phyloP scores from a whole-genome alignment of 371 early-diverging fungal species.

The Rhizomucor pusillus region DNA sequence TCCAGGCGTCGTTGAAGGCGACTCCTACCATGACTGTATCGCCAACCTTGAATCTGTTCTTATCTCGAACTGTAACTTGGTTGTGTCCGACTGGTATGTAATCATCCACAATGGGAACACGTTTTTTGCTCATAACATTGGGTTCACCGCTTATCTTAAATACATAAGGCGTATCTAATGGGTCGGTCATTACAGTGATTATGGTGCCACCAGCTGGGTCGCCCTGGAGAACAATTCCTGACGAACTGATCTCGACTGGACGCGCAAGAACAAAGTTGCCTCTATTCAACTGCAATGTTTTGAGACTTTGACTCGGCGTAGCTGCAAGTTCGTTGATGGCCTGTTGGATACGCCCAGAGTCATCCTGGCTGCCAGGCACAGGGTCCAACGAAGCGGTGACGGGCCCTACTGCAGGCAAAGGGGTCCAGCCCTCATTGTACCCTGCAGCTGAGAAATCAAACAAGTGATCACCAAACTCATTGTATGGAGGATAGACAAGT shows the following conservation, averaged over 20 bases:
- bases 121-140: slow-evolving; percentile 24
- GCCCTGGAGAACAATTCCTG: slow-evolving; percentile 46
- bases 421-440: slow-evolving; percentile 44
- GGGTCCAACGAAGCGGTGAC: slow-evolving; percentile 22
- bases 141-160: slow-evolving; percentile 20
- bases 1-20: slow-evolving; percentile 39
- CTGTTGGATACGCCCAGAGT: slow-evolving; percentile 37
- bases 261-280: slow-evolving; percentile 34
- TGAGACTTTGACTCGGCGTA: slow-evolving; percentile 20
- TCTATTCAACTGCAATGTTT: slow-evolving; percentile 31
- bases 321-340: slow-evolving; percentile 29
- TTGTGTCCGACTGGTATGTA: slow-evolving; percentile 37
- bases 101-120: slow-evolving; percentile 31
- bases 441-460: slow-evolving; percentile 50
- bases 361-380: slow-evolving; percentile 22
- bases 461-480: slow-evolving; percentile 39
- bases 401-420: slow-evolving; percentile 15
- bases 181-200: slow-evolving; percentile 26
- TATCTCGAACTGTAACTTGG: slow-evolving; percentile 13
- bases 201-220: slow-evolving; percentile 41
- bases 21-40: slow-evolving; percentile 39
- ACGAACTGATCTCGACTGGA: slow-evolving; percentile 27
- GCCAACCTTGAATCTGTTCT: slow-evolving; percentile 19
- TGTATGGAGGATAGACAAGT: slow-evolving; percentile 41
- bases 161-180: slow-evolving; percentile 2